Evolutionary conservation across 495 filamentous ascomycete species (phyloP), one percentile per base, ranked within the genome.

Genomic region (Saxophila tyrrhenica): DNA sequence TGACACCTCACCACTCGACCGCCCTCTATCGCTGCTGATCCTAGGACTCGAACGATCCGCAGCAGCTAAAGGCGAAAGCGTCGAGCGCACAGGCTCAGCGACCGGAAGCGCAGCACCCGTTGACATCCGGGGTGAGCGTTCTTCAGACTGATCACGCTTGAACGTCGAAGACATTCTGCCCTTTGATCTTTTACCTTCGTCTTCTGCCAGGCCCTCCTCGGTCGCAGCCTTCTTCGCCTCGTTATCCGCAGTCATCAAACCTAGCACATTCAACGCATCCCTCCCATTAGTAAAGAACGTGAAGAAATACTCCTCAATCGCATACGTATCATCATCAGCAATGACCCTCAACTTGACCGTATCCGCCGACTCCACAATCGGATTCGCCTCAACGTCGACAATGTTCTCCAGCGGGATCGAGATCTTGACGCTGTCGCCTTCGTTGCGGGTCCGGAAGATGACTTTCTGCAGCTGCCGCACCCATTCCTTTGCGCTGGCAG

Each of bases 291-390:
- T 84, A 64, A 95, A 95, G 68, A 97, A 97, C 0, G 90, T 87
- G 66, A 98, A 97, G 64, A 90, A 97, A 67, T 96, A 95, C 86
- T 98, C 92, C 61, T 98, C 92, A 52, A 97, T 87, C 2, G 88
- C 89, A 70, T 83, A 95, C 8, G 89, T 92, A 63, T 96, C 92
- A 51, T 88, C 84, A 57, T 86, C 90, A 59, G 96, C 89, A 48
- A 95, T 79, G 20, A 95, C 88, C 19, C 89, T 78, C 46, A 98
- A 83, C 68, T 94, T 97, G 69, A 95, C 83, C 0, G 92, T 98
- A 51, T 96, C 87, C 20, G 89, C 88, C 69, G 92, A 87, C 50
- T 94, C 89, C 39, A 92, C 78, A 71, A 96, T 87, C 29, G 89
- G 83, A 50, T 83, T 91, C 59, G 95, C 86, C 66, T 98, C 94